A percentile compares a stretch with the other conserved stretches of the same genome.
phyloP scores from a whole-genome alignment of 805 yeast species.

The Candida xiaguanensis region DNA sequence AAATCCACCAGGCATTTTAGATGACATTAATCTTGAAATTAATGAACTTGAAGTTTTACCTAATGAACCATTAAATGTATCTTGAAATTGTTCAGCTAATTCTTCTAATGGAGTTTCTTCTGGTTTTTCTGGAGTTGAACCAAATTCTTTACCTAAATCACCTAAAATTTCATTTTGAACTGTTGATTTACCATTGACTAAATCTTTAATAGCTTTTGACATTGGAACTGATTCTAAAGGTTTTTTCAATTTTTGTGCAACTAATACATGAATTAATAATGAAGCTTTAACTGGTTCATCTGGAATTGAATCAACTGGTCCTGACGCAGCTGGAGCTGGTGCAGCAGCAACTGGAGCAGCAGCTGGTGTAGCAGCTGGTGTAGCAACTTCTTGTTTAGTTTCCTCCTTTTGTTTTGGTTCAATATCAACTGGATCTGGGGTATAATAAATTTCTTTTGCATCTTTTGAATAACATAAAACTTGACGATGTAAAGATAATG shows the following conservation, averaged over 20 bases:
- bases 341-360: constrained; percentile 58
- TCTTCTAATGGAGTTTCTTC: constrained; percentile 97
- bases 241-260: constrained; percentile 95
- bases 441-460: constrained; percentile 93
- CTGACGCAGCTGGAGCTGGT: constrained; percentile 67
- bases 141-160: constrained; percentile 97
- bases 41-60: constrained; percentile 93
- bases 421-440: constrained; percentile 69
- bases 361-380: constrained; percentile 52
- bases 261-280: constrained; percentile 79
- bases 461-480: constrained; percentile 94
- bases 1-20: constrained; percentile 99
- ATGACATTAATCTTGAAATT: constrained; percentile 85
- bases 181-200: constrained; percentile 98
- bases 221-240: constrained; percentile 79
- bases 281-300: constrained; percentile 89
- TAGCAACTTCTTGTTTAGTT: constrained; percentile 33
- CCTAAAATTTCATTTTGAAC: constrained; percentile 98
- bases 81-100: constrained; percentile 93
- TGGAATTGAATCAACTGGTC: constrained; percentile 77
- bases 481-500: constrained; percentile 88
- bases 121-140: constrained; percentile 97
- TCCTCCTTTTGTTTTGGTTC: constrained; percentile 30
- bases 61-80: constrained; percentile 77
- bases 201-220: constrained; percentile 91